Base-by-base conservation (phyloP, 768 basidiomycete species). In the Lactarius vividus region DNA sequence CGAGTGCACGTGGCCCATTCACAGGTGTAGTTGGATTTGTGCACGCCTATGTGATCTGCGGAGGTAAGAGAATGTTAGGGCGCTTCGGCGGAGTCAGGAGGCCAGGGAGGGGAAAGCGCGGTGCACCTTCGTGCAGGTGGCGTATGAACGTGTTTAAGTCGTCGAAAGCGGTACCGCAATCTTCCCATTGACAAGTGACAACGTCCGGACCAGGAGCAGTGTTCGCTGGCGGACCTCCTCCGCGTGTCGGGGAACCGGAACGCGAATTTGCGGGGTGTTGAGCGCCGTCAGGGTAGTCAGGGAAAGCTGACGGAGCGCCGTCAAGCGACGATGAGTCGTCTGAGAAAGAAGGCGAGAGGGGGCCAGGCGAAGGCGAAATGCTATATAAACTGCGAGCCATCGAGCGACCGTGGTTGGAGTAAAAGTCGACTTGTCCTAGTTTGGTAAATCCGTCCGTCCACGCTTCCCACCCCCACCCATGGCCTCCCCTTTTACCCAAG, bases 1-100 rank as follows among this genome's bases (percentile, higher is more conserved):
- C 95, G 84, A 23, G 79, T 79, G 77, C 95, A 98, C 4, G 86
- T 87, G 23, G 84, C 77, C 95, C 95, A 98, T 80, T 94, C 88
- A 75, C 95, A 98, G 31, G 88, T 87, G 74, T 95, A 94, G 70
- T 84, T 88, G 16, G 92, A 88, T 76, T 93, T 91, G 77, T 91
- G 86, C 13, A 86, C 85, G 52, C 89, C 90, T 74, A 95, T 89
- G 74, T 94, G 92, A 49, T 83, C 92, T 94, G 72, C 40, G 62
- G 66, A 55, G 57, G 66, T 63, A 70, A 57, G 46, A 58, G 29
- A 57, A 58, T 15, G 71, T 68, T 52, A 70, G 68, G 42, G 64
- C 64, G 67, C 62, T 62, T 57, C 49, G 42, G 31, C 44, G 61
- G 46, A 63, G 39, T 20, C 10, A 61, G 37, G 57, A 44, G 26